Base-by-base conservation (phyloP, 176 grass and related monocot genomes). In the Avena sativa region DNA sequence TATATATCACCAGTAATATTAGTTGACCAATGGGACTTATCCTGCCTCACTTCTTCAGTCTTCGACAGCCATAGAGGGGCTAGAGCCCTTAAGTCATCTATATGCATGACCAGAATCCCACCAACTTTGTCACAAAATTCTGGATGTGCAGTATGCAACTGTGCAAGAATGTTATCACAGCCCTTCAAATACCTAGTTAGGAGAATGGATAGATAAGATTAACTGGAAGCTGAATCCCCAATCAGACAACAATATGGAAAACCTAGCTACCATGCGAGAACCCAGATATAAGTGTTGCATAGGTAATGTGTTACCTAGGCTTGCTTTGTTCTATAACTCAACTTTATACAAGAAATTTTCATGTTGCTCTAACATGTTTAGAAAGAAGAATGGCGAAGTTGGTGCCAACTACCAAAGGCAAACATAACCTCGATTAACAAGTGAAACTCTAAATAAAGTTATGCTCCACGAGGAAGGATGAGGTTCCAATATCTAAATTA, bases 1-100 rank as follows among this genome's bases (percentile, higher is more conserved):
- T 96, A 99, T 85, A 96, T 99, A 89, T 99, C 97, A 83, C 97
- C 97, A 67, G 94, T 99, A 86, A 99, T 93, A 88, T 99, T 99
- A 57, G 93, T 93, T 84, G 88, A 91, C 97, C 97, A 99, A 40
- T 99, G 97, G 69, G 97, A 90, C 83, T 85, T 90, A 78, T 99
- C 97, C 53, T 91, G 90, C 40, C 94, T 85, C 77, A 96, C 97
- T 88, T 99, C 97, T 89, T 99, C 94, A 9, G 97, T 99, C 86
- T 99, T 99, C n/a, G 92, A 96, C 82, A 99, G 90, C 97, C 97
- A 99, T 30, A 93, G 23, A 59, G 97, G 97, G 44, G 97, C 97
- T 62, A 99, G 75, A 75, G 90, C 90, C 58, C 92, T 91, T 83
- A 99, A 86, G 85, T 99, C 94, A 88, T 99, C 91, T 1, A 99